A percentile compares a stretch with the other conserved stretches of the same genome.
Conservation (phyloP, 352 stramenopile genomes). For the Phytophthora niederhauseri region DNA sequence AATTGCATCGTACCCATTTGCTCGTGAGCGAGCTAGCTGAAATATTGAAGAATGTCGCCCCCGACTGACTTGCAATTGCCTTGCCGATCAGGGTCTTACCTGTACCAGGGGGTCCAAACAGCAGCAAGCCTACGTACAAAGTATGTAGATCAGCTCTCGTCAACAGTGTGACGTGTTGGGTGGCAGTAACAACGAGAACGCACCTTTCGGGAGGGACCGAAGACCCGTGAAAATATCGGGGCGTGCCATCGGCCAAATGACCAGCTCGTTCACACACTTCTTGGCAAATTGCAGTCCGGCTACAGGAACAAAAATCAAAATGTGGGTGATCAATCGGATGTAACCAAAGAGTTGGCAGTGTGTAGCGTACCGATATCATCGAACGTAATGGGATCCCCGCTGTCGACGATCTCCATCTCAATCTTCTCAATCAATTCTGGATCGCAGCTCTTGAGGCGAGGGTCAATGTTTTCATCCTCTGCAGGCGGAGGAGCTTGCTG, state of each 20-base stretch:
- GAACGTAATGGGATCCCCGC: conserved; percentile 93
- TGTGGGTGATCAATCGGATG: not conserved
- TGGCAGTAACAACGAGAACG: not conserved
- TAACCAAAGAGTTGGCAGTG: not conserved
- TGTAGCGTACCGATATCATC: conserved; percentile 94
- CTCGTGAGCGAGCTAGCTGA: conserved; percentile 98
- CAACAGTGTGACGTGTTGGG: not conserved
- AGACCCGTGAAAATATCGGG: conserved; percentile 98
- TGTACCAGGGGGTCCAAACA: conserved; percentile 96
- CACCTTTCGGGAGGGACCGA: conserved; percentile 90
- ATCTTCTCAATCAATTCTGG: conserved; percentile 97
- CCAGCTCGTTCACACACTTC: conserved; percentile 97
- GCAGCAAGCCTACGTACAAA: conserved; percentile 79
- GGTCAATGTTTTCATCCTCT: conserved; percentile 91
- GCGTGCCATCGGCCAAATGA: conserved; percentile 98
- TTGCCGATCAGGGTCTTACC: conserved; percentile 99
- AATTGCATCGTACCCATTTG: conserved; percentile 93
- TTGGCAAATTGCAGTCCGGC: conserved; percentile 98
- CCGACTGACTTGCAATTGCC: conserved; percentile 97
- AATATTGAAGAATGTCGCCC: conserved; percentile 99
- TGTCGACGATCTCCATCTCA: conserved; percentile 97
- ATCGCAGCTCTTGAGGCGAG: conserved; percentile 94
- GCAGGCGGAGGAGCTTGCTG: conserved; percentile 22
- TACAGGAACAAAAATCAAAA: conserved; percentile 24
- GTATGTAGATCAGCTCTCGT: not conserved